A percentile compares a stretch with the other conserved stretches of the same genome.
Conservation (phyloP, 1,284 basidiomycete genomes). For the Kwoniella shivajii region DNA sequence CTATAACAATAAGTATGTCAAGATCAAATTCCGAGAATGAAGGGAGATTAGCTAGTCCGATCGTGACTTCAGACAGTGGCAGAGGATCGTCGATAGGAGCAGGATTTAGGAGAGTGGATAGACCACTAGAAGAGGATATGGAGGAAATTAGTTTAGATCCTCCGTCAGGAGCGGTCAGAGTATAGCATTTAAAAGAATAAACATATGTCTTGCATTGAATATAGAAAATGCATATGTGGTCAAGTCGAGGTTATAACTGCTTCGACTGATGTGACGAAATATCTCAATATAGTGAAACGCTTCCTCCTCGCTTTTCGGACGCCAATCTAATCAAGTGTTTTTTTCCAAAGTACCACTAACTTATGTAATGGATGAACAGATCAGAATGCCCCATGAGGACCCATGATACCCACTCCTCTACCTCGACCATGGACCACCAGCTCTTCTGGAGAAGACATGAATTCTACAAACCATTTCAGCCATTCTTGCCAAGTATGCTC, state of each 20-base stretch:
- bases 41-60: conserved; percentile 1
- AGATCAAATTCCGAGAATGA: neutral
- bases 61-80: neutral
- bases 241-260: too few relatives aligned
- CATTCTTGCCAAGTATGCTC: neutral
- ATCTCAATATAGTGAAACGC: neutral
- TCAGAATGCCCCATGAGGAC: neutral
- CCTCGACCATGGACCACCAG: neutral
- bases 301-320: neutral
- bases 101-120: neutral
- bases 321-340: too few relatives aligned
- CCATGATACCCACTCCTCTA: neutral
- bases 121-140: conserved; percentile 28
- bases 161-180: neutral
- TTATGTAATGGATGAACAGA: too few relatives aligned
- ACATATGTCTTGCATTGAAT: neutral
- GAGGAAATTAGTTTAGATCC: conserved; percentile 31
- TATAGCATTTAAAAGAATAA: too few relatives aligned
- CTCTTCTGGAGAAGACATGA: neutral
- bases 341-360: too few relatives aligned
- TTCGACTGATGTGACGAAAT: too few relatives aligned
- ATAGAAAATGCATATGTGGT: neutral
- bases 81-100: neutral
- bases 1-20: conserved; percentile 5
- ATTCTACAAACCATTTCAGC: neutral